These are phyloP conservation scores for Aquilaria yunnanensis DNA, from an alignment of 345 rosid species.

Conservation along the genomic window DNA sequence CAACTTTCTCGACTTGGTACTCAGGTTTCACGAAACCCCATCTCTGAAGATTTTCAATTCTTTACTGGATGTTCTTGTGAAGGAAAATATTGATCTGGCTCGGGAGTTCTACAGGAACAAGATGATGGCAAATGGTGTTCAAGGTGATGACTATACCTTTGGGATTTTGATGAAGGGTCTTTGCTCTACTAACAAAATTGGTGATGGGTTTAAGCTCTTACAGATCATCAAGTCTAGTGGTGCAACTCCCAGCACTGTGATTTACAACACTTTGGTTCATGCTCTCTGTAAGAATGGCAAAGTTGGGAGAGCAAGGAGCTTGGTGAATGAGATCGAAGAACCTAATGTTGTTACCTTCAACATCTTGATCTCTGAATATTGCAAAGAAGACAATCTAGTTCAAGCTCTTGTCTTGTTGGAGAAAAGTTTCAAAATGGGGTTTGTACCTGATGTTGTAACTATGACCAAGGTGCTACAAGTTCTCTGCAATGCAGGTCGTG, in stretches of 20 bases:
- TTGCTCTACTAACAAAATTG: conserved; percentile 80
- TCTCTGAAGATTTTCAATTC: conserved; percentile 67
- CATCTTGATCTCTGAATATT: conserved; percentile 65
- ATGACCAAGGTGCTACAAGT: conserved; percentile 62
- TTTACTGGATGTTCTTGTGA: conserved; percentile 71
- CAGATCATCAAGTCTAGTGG: conserved; percentile 54
- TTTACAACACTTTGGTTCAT: conserved; percentile 67
- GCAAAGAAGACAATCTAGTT: conserved; percentile 58
- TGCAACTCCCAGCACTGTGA: conserved; percentile 50
- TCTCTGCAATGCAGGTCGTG: conserved; percentile 61
- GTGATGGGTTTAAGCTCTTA: conserved; percentile 80
- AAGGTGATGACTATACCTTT: conserved; percentile 76
- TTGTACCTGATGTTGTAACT: conserved; percentile 59
- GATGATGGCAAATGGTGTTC: conserved; percentile 64
- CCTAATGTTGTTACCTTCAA: conserved; percentile 75
- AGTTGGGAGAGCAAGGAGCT: conserved; percentile 81
- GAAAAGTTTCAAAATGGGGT: conserved; percentile 61
- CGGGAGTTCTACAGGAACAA: conserved; percentile 63
- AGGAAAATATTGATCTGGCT: conserved; percentile 83
- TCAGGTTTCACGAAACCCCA: conserved; percentile 40
- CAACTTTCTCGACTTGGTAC: conserved; percentile 47
- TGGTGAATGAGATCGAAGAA: conserved; percentile 62
- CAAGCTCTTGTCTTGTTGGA: conserved; percentile 71
- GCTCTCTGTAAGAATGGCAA: conserved; percentile 71
- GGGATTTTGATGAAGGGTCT: conserved; percentile 93